phyloP scores from a whole-genome alignment of 2,329 filamentous ascomycete genomes.

The Ceratocystis albifundus region DNA sequence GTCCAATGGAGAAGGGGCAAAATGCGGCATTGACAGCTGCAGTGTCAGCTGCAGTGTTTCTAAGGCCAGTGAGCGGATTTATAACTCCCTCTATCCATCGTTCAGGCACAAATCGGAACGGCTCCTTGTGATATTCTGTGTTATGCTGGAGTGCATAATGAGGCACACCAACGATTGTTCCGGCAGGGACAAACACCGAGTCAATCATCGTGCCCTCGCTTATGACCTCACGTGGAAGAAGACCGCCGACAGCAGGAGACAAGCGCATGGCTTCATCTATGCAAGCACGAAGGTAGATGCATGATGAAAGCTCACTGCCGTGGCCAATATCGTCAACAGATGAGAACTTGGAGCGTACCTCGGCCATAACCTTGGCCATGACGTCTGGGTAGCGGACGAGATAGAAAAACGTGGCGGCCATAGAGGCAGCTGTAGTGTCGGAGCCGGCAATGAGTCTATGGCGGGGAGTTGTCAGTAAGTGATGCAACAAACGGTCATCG shows the following conservation, averaged over 20 bases:
- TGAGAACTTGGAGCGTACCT: constrained; percentile 42
- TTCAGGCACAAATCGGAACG: constrained; percentile 50
- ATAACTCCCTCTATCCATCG: constrained; percentile 47
- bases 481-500: background rate
- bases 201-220: constrained; percentile 44
- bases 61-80: constrained; percentile 31
- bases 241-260: constrained; percentile 48
- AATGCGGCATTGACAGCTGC: constrained; percentile 54
- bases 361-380: constrained; percentile 38
- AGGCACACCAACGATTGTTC: constrained; percentile 52
- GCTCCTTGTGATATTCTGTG: constrained; percentile 47
- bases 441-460: constrained; percentile 55
- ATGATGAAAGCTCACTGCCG: constrained; percentile 39
- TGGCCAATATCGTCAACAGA: constrained; percentile 45
- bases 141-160: constrained; percentile 61
- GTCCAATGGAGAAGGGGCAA: constrained; percentile 61
- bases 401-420: constrained; percentile 53
- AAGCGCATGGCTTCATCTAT: constrained; percentile 56
- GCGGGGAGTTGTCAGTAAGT: background rate
- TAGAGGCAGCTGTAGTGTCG: constrained; percentile 59
- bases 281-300: constrained; percentile 50
- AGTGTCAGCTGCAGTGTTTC: constrained; percentile 41
- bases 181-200: constrained; percentile 43
- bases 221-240: constrained; percentile 49
- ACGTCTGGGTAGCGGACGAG: constrained; percentile 42